Conservation (phyloP, 2,329 filamentous ascomycete species). For the Fusarium metavorans region DNA sequence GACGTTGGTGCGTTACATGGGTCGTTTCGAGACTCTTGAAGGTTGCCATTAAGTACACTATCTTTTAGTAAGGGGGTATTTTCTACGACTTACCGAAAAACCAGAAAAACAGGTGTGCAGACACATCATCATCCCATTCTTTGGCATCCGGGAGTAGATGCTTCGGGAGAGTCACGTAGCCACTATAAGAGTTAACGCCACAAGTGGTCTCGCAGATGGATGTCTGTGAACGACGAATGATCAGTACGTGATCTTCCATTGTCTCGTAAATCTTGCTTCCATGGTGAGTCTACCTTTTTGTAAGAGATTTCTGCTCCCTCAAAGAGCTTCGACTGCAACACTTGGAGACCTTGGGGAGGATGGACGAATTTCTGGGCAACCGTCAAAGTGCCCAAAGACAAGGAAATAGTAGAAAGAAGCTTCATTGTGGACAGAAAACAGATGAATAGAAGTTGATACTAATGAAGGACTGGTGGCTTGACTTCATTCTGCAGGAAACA, state of each 20-base stretch:
- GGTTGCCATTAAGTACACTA: not conserved
- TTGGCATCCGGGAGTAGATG: slow-evolving; percentile 44
- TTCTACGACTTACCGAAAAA: slow-evolving; percentile 47
- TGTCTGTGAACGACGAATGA: slow-evolving; percentile 2
- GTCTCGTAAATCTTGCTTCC: not conserved
- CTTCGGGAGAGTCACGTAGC: slow-evolving; percentile 40
- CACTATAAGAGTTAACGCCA: slow-evolving; percentile 37
- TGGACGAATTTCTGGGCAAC: slow-evolving; percentile 8
- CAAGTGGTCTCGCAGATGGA: slow-evolving; percentile 41
- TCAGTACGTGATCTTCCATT: not conserved
- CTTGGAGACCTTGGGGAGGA: slow-evolving; percentile 2
- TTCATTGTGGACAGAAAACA: not conserved
- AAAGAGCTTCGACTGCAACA: slow-evolving; percentile 17
- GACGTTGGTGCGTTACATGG: slow-evolving; percentile 41
- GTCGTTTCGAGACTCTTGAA: slow-evolving; percentile 48
- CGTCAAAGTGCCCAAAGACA: not conserved
- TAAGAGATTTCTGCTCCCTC: slow-evolving; percentile 37
- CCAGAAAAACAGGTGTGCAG: slow-evolving; percentile 57
- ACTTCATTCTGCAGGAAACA: not conserved
- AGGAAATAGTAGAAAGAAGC: not conserved
- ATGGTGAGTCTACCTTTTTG: slow-evolving; percentile 30
- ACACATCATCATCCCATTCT: slow-evolving; percentile 24
- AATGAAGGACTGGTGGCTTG: not conserved
- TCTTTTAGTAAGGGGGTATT: rapidly evolving
- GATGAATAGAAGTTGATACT: not conserved